phyloP scores from a whole-genome alignment of 805 yeast genomes.

The Yarrowia sp. region DNA sequence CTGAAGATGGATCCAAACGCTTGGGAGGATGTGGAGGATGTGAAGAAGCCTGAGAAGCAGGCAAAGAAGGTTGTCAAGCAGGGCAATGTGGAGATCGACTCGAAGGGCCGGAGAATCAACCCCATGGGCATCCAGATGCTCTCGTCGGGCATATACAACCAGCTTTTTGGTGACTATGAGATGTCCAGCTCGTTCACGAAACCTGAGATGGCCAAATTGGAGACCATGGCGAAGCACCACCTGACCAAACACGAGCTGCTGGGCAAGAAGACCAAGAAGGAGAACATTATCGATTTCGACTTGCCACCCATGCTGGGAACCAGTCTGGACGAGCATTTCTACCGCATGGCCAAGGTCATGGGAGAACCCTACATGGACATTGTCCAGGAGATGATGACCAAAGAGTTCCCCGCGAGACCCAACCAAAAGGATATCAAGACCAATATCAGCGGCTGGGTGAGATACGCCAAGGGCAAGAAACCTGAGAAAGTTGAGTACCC shows the following conservation, averaged over 20 bases:
- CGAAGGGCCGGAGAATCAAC: constrained; percentile 39
- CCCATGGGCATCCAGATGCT: constrained; percentile 39
- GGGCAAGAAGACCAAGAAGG: constrained; percentile 66
- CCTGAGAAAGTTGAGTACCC: constrained; percentile 69
- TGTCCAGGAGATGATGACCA: constrained; percentile 46
- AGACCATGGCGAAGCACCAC: constrained; percentile 59
- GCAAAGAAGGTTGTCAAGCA: not conserved
- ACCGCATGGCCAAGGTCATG: constrained; percentile 55
- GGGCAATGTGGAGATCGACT: constrained; percentile 7
- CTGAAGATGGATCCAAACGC: not conserved
- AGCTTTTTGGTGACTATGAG: constrained; percentile 32
- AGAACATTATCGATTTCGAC: constrained; percentile 49
- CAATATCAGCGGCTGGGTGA: constrained; percentile 73
- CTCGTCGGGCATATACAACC: constrained; percentile 30
- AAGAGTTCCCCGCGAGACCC: constrained; percentile 47
- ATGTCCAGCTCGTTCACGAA: not conserved
- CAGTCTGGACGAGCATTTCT: constrained; percentile 81
- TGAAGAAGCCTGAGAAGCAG: not conserved
- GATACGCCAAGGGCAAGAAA: constrained; percentile 54
- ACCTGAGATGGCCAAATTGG: constrained; percentile 35
- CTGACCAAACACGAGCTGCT: constrained; percentile 61
- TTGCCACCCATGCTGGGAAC: constrained; percentile 74
- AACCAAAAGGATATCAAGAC: constrained; percentile 46
- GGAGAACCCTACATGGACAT: constrained; percentile 59
- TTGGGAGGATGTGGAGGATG: constrained; percentile 18